Evolutionary conservation across 176 grass and related monocot genomes (phyloP).

Genomic region (Saccharum officinarum): DNA sequence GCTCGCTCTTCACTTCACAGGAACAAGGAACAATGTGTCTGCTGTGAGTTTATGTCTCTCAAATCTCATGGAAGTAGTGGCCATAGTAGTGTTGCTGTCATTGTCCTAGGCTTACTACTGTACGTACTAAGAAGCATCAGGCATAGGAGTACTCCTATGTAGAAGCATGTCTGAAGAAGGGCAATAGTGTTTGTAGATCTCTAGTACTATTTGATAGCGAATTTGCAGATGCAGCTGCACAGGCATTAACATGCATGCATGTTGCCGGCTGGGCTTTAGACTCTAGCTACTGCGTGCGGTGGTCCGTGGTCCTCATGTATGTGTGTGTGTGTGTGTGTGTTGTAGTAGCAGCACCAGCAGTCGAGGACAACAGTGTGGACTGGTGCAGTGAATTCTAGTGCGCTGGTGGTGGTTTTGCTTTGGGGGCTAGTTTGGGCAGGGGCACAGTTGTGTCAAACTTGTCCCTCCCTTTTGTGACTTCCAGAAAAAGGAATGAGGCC

Average conservation of each 20-base stretch:
- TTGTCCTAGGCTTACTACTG: conserved; percentile 6
- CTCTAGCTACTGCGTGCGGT: conserved; percentile 22
- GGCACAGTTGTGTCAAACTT: conserved; percentile 32
- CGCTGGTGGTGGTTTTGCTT: conserved; percentile 13
- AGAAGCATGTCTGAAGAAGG: conserved; percentile 38
- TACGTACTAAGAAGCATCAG: background rate
- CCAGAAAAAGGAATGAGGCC: conserved; percentile 18
- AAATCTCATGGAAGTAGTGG: background rate
- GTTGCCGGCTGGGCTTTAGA: background rate
- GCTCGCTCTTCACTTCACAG: background rate
- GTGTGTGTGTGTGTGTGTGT: background rate
- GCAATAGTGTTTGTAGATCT: background rate
- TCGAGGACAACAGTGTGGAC: conserved; percentile 11
- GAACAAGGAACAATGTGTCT: background rate
- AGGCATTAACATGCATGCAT: conserved; percentile 12
- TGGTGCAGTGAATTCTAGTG: conserved; percentile 15
- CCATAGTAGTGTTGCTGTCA: background rate
- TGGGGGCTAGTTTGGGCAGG: background rate
- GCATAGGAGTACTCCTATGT: background rate
- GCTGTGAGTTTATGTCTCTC: background rate
- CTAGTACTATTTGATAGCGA: background rate
- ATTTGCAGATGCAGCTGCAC: background rate
- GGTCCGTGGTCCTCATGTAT: conserved; percentile 15
- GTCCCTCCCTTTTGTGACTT: conserved; percentile 35
- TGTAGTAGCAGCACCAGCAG: background rate